phyloP scores from a whole-genome alignment of 805 yeast genomes.

The Zygotorulaspora chibaensis region DNA sequence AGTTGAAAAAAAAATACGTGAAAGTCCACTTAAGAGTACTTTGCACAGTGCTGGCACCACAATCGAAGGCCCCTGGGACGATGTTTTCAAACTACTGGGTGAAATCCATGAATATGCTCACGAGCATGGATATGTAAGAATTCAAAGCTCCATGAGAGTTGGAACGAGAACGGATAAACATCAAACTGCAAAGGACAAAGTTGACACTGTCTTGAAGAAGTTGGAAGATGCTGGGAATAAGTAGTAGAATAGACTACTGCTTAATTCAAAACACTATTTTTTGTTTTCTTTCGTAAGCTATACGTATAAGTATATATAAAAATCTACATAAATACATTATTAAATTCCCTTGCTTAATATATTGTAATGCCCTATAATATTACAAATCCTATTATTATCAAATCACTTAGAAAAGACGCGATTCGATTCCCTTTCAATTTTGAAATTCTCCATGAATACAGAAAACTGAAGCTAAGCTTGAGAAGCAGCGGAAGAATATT shows the following conservation, averaged over 20 bases:
- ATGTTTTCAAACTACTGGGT: slow-evolving; percentile 76
- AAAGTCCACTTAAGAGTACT: slow-evolving; percentile 59
- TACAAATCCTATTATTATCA: slow-evolving; percentile 8
- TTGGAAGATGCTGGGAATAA: slow-evolving; percentile 25
- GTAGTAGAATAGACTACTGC: neutral
- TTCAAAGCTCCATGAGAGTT: slow-evolving; percentile 81
- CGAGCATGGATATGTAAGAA: slow-evolving; percentile 64
- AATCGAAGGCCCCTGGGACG: slow-evolving; percentile 88
- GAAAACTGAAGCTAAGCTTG: slow-evolving; percentile 15
- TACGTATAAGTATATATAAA: slow-evolving; percentile 3
- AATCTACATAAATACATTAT: slow-evolving; percentile 8
- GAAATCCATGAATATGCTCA: slow-evolving; percentile 71
- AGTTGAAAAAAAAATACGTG: slow-evolving; percentile 59
- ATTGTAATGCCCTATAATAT: slow-evolving; percentile 13
- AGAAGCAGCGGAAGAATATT: slow-evolving; percentile 65
- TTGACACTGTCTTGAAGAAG: slow-evolving; percentile 58
- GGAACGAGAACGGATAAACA: slow-evolving; percentile 78
- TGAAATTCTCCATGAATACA: slow-evolving; percentile 1
- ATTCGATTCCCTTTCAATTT: slow-evolving; percentile 6
- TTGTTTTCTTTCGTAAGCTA: slow-evolving; percentile 2
- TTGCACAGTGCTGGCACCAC: slow-evolving; percentile 93
- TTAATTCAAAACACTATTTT: neutral
- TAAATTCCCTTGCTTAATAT: slow-evolving; percentile 5
- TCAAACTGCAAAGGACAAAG: slow-evolving; percentile 70
- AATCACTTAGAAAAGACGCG: neutral